Evolutionary conservation across 768 basidiomycete species (phyloP).

Genomic region (Phlegmacium glaucopus): DNA sequence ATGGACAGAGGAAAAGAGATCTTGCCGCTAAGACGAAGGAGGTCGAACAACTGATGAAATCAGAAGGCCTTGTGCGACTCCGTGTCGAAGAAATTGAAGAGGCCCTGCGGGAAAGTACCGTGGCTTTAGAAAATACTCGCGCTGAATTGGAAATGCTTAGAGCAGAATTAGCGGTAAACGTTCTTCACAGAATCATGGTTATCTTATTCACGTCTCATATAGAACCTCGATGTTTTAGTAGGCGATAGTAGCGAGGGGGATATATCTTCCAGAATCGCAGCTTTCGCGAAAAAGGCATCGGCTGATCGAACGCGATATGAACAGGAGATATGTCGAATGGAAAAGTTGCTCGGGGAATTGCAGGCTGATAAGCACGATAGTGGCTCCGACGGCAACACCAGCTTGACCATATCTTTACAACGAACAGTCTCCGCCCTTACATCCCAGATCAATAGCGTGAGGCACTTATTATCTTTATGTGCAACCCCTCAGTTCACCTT

Average conservation of each 20-base stretch:
- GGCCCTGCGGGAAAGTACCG: constrained; percentile 82
- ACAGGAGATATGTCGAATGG: constrained; percentile 55
- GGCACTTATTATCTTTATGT: constrained; percentile 1
- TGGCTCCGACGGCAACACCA: not conserved
- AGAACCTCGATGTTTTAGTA: constrained; percentile 69
- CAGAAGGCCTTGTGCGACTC: constrained; percentile 56
- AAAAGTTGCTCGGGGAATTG: constrained; percentile 23
- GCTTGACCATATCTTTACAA: not conserved
- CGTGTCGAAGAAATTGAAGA: constrained; percentile 86
- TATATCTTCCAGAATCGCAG: constrained; percentile 43
- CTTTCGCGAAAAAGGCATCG: constrained; percentile 44
- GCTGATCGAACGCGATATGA: constrained; percentile 49
- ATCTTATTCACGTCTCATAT: not conserved
- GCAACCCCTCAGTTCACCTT: not conserved
- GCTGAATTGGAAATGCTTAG: constrained; percentile 84
- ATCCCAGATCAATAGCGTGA: constrained; percentile 9
- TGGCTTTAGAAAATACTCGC: constrained; percentile 84
- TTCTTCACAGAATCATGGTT: not conserved
- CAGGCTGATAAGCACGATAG: constrained; percentile 7
- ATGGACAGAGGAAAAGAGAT: constrained; percentile 69
- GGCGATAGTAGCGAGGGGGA: constrained; percentile 38
- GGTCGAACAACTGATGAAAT: constrained; percentile 57
- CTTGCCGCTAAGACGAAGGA: constrained; percentile 61
- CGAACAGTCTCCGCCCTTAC: constrained; percentile 1
- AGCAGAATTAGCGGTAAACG: constrained; percentile 68